phyloP scores from a whole-genome alignment of 768 basidiomycete genomes.

The Leccinum sublutescens region DNA sequence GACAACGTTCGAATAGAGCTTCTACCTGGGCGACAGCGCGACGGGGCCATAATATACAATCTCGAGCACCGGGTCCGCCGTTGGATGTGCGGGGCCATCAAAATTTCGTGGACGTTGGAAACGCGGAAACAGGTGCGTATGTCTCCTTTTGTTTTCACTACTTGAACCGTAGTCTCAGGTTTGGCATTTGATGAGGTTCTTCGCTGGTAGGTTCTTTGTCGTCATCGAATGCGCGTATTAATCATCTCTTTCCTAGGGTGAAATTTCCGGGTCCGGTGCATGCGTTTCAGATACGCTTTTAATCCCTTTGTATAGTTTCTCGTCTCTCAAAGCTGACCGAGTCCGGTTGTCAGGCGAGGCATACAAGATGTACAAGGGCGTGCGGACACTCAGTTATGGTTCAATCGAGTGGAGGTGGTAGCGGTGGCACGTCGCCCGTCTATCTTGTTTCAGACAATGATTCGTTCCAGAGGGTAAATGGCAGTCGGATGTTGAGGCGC shows the following conservation, averaged over 20 bases:
- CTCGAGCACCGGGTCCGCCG: too few relatives aligned
- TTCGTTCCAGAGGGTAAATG: too few relatives aligned
- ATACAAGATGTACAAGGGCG: conserved; percentile 93
- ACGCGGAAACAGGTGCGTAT: too few relatives aligned
- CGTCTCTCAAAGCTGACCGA: conserved; percentile 81
- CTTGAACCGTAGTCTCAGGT: not conserved
- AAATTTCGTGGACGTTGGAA: too few relatives aligned
- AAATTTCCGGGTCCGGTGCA: conserved; percentile 62
- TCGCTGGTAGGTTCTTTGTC: too few relatives aligned
- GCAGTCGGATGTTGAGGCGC: too few relatives aligned
- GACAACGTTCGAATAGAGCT: conserved; percentile 20
- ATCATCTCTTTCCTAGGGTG: conserved; percentile 32
- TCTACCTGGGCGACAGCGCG: too few relatives aligned
- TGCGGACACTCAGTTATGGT: conserved; percentile 53
- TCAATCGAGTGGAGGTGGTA: conserved; percentile 36
- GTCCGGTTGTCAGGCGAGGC: conserved; percentile 74
- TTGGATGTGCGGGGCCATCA: too few relatives aligned
- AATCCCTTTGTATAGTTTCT: conserved; percentile 69
- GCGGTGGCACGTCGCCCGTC: not conserved
- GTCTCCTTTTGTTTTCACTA: too few relatives aligned
- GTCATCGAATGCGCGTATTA: not conserved
- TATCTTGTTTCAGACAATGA: not conserved
- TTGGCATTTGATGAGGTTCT: too few relatives aligned
- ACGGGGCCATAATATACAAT: too few relatives aligned
- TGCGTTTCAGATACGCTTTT: conserved; percentile 70